Base-by-base conservation (phyloP, 2,329 filamentous ascomycete genomes). In the Ceratocystis ficicola region DNA sequence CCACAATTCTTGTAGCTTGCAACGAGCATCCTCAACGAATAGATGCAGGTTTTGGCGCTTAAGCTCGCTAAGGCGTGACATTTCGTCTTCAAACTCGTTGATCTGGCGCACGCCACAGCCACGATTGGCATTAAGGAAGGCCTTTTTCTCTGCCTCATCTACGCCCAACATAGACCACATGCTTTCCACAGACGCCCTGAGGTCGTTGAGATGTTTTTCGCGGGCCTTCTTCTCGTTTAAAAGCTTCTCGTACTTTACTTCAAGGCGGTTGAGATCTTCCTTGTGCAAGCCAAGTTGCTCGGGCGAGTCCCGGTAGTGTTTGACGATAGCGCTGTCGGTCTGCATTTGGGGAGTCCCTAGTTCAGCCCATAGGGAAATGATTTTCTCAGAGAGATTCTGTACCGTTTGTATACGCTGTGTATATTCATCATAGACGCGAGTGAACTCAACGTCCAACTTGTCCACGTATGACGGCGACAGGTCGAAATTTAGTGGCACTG, bases 361-460 rank as follows among this genome's bases (percentile, higher is more conserved):
- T 75, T 99, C 94, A 0, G 90, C 93, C 92, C 94, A 99, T 0
- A 99, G 82, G 71, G 90, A 88, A 71, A 99, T 94, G 68, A 96
- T 93, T 68, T 94, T 86, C 71, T 96, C 89, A 50, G 85, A 86
- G 2, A 90, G 76, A 22, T 85, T 77, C 74, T 90, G 85, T 15
- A 97, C 91, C 0, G 83, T 84, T 36, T 83, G 82, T 57, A 96
- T 81, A 61, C 94, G 89, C 70, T 86, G 88, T 55, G 87, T 90
- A 76, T 97, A 99, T 77, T 99, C 95, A 72, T 97, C 91, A 75
- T 97, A 97, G 22, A 99, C 90, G 68, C 91, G 85, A 10, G 90
- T 90, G 73, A 97, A 99, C 75, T 99, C 94, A 65, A 83, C 81
- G 73, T 99, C 93, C 22, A 99, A 83, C 66, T 87, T 86, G 68